Base-by-base conservation (phyloP, 2,329 filamentous ascomycete species). In the Xylariaceae sp. region DNA sequence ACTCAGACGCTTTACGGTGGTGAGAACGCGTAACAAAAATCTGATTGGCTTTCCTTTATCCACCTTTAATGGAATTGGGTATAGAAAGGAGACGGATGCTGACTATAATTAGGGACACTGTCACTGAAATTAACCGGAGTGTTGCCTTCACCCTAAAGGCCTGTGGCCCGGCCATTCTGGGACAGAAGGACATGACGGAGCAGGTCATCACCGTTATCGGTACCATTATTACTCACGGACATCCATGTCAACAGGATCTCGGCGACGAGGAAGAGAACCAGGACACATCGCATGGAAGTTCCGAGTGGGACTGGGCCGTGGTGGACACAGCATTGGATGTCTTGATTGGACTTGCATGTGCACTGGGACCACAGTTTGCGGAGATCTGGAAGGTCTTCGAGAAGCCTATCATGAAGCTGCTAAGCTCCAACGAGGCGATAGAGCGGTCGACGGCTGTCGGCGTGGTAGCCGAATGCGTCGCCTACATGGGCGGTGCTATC, bases 351-450 rank as follows among this genome's bases (percentile, higher is more conserved):
- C 84, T 98, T 41, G 88, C 93, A 19, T 85, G 86, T 45, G 91
- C 91, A 29, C 86, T 98, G 14, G 95, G 95, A 40, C 74, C 83
- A 20, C 86, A 87, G 65, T 98, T 97, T 68, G 82, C 83, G 53
- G 89, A 96, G 78, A 81, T 97, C 60, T 98, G 92, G 91, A 96
- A 96, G 81, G 87, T 96, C 67, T 96, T 97, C 65, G 90, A 96
- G 80, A 93, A 95, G 81, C 90, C 89, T 40, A 83, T 98, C 65
- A 79, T 96, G 71, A 93, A 91, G 77, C 95, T 92, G 68, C 89
- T 91, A 50, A 90, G 89, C 72, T 93, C 91, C 60, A 88, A 89
- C 63, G 93, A 97, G 75, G 81, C 89, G 47, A 87, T 91, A 40
- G 93, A 98, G 80, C 89, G 95, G 50, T 93, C 89, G 32, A 92